Base-by-base conservation (phyloP, 1,284 basidiomycete species). In the Microbotryomycetes sp. region DNA sequence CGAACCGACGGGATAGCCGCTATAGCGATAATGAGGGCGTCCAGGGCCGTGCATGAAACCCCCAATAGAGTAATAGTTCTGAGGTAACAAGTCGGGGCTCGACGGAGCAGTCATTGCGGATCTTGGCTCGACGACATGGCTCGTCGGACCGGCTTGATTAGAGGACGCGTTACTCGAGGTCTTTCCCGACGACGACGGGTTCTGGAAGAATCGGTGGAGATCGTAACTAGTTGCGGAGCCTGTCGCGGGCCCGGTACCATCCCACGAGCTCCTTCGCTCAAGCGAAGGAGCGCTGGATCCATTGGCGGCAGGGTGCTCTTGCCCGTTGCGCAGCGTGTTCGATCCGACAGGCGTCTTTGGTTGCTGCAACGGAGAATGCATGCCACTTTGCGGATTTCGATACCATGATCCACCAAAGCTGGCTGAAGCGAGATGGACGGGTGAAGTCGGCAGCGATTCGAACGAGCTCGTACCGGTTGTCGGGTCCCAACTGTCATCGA, bases 181-280 rank as follows among this genome's bases (percentile, higher is more conserved):
- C n/a, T n/a, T n/a, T n/a, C n/a, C n/a, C 3, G 63, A 64, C 7
- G 62, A 55, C 21, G 52, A 5, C 45, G 59, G 65, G 53, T 57
- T 61, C 50, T 68, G 67, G 58, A 68, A 68, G 62, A 68, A 68
- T 5, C 67, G 64, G 48, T 68, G 67, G 4, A 68, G 45, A 52
- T 68, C 67, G 52, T 64, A 66, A 16, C 21, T 51, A 6, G 47
- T 50, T 18, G 56, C 21, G 9, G 35, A 41, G 35, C 35, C 35
- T 11, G 35, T 41, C 24, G 49, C 21, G 4, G 46, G 21, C 23
- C 26, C 29, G 9, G 48, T 24, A 26, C 49, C 53, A 48, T 52
- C 53, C 49, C 54, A 56, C 3, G 59, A 60, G 11, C 48, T 52
- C 45, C 59, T 31, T 11, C 53, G 24, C 30, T 56, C 57, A 23